phyloP scores from a whole-genome alignment of 257 asterid genomes.

The Asclepias syriaca region DNA sequence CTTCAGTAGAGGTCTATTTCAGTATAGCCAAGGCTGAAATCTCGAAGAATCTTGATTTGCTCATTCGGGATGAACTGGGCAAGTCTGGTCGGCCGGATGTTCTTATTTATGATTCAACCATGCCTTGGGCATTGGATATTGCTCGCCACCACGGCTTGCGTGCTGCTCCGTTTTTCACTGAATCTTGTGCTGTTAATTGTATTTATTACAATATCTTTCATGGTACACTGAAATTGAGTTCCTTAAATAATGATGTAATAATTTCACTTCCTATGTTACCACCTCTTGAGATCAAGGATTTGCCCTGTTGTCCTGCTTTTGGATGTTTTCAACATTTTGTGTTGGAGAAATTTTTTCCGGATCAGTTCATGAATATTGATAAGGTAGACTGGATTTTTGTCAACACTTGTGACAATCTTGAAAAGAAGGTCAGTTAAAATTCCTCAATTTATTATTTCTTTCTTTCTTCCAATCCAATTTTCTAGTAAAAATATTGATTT shows the following conservation, averaged over 20 bases:
- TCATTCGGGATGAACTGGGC: background rate
- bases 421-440: conserved; percentile 19
- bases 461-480: no score
- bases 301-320: conserved; percentile 34
- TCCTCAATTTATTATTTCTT: no score
- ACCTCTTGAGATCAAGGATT: conserved; percentile 16
- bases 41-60: background rate
- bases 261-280: conserved; percentile 39
- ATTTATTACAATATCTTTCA: conserved; percentile 30
- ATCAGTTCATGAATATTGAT: conserved; percentile 31
- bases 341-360: background rate
- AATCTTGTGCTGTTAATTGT: conserved; percentile 28
- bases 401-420: conserved; percentile 40
- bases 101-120: conserved; percentile 27
- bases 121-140: conserved; percentile 34
- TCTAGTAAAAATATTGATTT: no score
- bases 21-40: background rate
- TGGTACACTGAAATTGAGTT: conserved; percentile 21
- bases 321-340: conserved; percentile 14
- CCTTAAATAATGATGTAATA: conserved; percentile 10
- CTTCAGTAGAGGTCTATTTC: background rate
- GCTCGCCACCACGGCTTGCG: conserved; percentile 26
- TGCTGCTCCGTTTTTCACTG: conserved; percentile 34
- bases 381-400: conserved; percentile 39
- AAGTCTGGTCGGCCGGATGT: conserved; percentile 1